Percentiles rank a stretch among this genome's conserved stretches.
phyloP scores from a whole-genome alignment of 176 grass and related monocot species.

The Carex pumila region DNA sequence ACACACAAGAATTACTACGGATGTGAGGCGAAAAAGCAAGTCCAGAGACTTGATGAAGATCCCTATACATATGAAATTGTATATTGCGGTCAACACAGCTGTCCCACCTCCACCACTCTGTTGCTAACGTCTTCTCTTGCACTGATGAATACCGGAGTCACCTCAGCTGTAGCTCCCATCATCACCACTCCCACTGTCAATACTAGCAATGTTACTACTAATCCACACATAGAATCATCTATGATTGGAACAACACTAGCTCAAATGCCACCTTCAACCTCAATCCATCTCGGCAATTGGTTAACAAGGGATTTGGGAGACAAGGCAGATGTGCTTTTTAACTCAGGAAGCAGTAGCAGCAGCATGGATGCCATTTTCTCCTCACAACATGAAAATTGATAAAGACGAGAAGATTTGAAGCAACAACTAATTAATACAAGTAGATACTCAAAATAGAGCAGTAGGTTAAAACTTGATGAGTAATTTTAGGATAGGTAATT shows the following conservation, averaged over 20 bases:
- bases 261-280: conserved; percentile 24
- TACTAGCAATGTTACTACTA: neutral
- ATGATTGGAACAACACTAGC: neutral
- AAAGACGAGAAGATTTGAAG: neutral
- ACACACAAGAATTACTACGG: conserved; percentile 89
- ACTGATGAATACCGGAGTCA: neutral
- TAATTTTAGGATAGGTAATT: neutral
- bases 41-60: conserved; percentile 72
- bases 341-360: conserved; percentile 44
- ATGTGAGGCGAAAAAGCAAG: conserved; percentile 81
- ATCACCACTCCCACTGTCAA: neutral
- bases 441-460: neutral
- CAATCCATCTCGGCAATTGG: conserved; percentile 45
- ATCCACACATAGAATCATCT: neutral
- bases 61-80: conserved; percentile 64
- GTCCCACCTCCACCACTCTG: conserved; percentile 64
- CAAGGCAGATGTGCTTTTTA: conserved; percentile 63
- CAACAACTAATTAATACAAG: neutral
- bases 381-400: conserved; percentile 21
- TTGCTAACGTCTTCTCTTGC: conserved; percentile 34
- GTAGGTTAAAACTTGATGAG: neutral
- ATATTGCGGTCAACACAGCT: conserved; percentile 71
- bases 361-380: conserved; percentile 75
- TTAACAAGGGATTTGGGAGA: conserved; percentile 6
- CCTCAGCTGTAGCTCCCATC: neutral